Percentiles rank a stretch among this genome's conserved stretches.
Conservation (phyloP, 306 rosid genomes). For the Cucumis melo region DNA sequence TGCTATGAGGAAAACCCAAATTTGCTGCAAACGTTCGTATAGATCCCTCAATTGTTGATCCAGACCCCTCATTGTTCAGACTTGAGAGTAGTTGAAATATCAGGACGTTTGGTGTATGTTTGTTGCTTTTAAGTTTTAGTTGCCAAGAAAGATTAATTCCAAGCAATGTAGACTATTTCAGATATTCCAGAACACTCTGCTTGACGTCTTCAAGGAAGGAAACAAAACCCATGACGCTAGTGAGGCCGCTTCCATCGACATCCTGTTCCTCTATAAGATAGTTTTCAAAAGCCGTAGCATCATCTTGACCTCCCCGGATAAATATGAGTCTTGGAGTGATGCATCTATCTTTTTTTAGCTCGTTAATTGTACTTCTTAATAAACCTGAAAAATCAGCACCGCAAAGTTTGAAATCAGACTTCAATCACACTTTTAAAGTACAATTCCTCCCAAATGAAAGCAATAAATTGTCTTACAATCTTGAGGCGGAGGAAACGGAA, state of each 20-base stretch:
- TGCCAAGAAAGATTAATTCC: background rate
- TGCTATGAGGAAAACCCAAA: background rate
- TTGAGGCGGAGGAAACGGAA: constrained; percentile 94
- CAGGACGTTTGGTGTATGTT: background rate
- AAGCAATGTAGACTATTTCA: constrained; percentile 24
- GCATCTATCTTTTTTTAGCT: constrained; percentile 76
- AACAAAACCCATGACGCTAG: constrained; percentile 78
- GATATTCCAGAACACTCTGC: constrained; percentile 58
- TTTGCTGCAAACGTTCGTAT: background rate
- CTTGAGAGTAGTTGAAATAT: background rate
- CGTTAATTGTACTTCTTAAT: constrained; percentile 63
- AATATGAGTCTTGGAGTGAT: constrained; percentile 84
- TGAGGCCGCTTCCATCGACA: constrained; percentile 78
- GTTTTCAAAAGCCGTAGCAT: constrained; percentile 75
- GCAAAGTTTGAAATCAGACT: constrained; percentile 3
- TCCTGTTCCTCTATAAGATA: constrained; percentile 93
- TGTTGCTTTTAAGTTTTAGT: background rate
- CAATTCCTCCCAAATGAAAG: background rate
- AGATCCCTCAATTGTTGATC: background rate
- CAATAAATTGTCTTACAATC: constrained; percentile 48
- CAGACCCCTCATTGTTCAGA: background rate
- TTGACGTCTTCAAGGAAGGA: constrained; percentile 64
- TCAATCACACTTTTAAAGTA: background rate
- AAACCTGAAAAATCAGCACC: constrained; percentile 38
- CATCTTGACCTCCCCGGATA: constrained; percentile 81